These are phyloP conservation scores for Phytopythium helicoides DNA, from an alignment of 352 stramenopile genomes.

Conservation along the genomic window DNA sequence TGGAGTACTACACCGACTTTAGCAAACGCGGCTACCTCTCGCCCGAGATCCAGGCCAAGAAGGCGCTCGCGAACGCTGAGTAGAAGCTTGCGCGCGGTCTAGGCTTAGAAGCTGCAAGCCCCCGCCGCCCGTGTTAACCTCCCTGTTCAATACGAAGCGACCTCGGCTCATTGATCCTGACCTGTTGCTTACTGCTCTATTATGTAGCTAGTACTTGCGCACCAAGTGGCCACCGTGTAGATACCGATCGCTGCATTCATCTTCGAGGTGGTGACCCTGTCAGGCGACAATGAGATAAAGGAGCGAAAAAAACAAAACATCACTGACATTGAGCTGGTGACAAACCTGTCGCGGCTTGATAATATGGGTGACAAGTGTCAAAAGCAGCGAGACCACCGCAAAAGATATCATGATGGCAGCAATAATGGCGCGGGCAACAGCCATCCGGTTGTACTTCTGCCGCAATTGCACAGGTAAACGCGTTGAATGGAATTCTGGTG, in stretches of 20 bases:
- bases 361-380: conserved; percentile 30
- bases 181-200: too few species aligned
- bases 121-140: too few species aligned
- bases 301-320: background rate
- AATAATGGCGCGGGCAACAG: conserved; percentile 28
- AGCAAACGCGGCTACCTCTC: conserved; percentile 97
- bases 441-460: conserved; percentile 36
- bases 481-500: conserved; percentile 1
- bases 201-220: background rate
- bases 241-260: background rate
- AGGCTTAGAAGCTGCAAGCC: too few species aligned
- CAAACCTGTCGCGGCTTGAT: conserved; percentile 29
- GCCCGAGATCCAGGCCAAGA: conserved; percentile 94
- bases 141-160: too few species aligned
- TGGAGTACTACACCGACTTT: conserved; percentile 97
- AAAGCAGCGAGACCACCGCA: conserved; percentile 30
- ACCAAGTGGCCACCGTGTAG: background rate
- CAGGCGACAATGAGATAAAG: background rate
- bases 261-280: conserved; percentile 1
- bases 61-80: conserved; percentile 54
- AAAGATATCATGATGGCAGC: conserved; percentile 37
- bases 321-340: background rate
- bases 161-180: too few species aligned
- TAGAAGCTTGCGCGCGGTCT: conserved; percentile 16
- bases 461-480: background rate